Base-by-base conservation (phyloP, 2,329 filamentous ascomycete species). In the Colletotrichum lentis region DNA sequence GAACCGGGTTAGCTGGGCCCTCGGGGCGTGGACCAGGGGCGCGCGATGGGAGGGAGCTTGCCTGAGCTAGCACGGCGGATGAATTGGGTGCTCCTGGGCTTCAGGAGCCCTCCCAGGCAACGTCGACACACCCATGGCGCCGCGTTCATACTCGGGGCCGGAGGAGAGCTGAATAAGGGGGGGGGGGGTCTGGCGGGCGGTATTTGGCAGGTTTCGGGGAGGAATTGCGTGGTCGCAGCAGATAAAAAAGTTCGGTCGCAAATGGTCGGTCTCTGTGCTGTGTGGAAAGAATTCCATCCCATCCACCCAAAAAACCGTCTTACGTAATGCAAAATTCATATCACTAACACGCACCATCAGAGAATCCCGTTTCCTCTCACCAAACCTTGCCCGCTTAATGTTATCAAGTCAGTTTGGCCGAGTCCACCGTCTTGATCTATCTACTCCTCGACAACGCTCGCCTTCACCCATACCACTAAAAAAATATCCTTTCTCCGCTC, bases 41-140 rank as follows among this genome's bases (percentile, higher is more conserved):
- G 27, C 27, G 14, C 11, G 22, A 18, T 3, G 62, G 31, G 53
- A 37, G 62, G 31, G 53, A 37, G 64, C 62, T 60, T 71, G 54
- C 59, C 77, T 72, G 81, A 82, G 73, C 83, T 85, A 75, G 79
- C 78, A 72, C 78, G 79, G 43, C 82, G 80, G 50, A 81, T 44
- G 61, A 80, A 77, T 54, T 74, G 75, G 35, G 69, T 70, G 44
- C 69, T 71, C 53, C 69, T 70, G 52, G 75, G 76, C 68, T 74
- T 75, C 67, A 75, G 67, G 70, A 77, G 68, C 69, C 77, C 77
- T 64, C 78, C 79, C 71, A 81, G 75, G 75, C 84, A 87, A 76
- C 79, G 79, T 73, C 82, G 82, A 76, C 83, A 86, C 71, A 85
- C 79, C 84, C 84, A 86, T 80, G 81, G 81, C 75, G 81, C 78